Evolutionary conservation across 495 filamentous ascomycete genomes (phyloP), one percentile per base, ranked within the genome.

Genomic region (Penicillium canariense): DNA sequence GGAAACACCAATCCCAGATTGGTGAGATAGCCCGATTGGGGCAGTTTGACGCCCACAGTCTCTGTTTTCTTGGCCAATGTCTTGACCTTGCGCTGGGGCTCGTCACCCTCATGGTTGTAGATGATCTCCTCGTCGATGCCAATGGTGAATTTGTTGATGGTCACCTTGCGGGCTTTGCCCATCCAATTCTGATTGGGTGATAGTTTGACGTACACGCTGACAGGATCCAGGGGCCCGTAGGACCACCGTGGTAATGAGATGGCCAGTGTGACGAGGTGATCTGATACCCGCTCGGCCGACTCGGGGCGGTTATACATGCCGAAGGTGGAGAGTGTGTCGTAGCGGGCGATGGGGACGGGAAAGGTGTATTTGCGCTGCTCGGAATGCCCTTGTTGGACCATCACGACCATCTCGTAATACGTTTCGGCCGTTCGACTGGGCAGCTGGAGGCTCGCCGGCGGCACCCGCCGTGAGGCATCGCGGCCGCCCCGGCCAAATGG

Each of bases 261-360:
- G 15, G 89, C 88, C 51, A 98, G 73, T 14, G 90, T 96, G 36
- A 98, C 92, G 48, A 97, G 72, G 66, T 96, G 92, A 70, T 98
- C 94, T 34, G 89, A 81, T 49, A 91, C 86, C 48, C 81, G 81
- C 56, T 96, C 89, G 44, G 89, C 89, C 47, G 84, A 85, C 69
- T 97, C 94, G 9, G 91, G 94, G 25, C 91, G 86, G 72, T 97
- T 97, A 74, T 97, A 98, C 94, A 98, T 98, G 68, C 94, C 95
- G 71, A 97, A 98, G 27, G 94, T 97, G 20, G 92, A 97, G 26
- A 98, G 77, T 3, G 91, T 98, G 69, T 98, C 94, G 72, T 97
- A 98, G 59, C 94, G 81, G 56, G 85, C 81, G 56, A 98, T 84
- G 11, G 94, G 95, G 1, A 97, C 89, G 1, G 94, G 92, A 57